Evolutionary conservation across 768 basidiomycete species (phyloP).

Genomic region (Collybia mongolica): DNA sequence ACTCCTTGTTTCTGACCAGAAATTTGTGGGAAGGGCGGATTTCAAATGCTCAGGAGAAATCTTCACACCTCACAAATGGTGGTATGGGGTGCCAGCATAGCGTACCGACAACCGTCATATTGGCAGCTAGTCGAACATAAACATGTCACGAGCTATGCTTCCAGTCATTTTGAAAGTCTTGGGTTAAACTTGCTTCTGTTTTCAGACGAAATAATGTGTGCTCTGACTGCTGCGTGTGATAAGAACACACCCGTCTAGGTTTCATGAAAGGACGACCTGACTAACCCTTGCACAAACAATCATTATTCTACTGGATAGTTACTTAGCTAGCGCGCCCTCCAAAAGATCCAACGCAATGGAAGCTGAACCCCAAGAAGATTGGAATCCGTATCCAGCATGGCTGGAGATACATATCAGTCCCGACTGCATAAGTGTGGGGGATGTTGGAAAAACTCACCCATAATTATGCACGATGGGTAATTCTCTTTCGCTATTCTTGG

Average conservation of each 20-base stretch:
- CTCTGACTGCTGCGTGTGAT: no score
- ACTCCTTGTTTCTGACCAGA: conserved; percentile 41
- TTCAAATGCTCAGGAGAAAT: conserved; percentile 31
- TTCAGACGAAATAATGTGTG: no score
- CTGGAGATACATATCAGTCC: conserved; percentile 23
- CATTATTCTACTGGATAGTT: neutral
- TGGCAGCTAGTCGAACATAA: no score
- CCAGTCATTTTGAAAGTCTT: no score
- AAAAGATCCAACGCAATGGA: conserved; percentile 45
- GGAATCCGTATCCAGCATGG: conserved; percentile 61
- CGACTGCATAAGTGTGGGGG: no score
- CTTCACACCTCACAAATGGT: conserved; percentile 39
- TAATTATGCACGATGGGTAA: conserved; percentile 64
- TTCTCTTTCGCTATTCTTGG: conserved; percentile 16
- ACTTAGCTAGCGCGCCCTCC: conserved; percentile 33
- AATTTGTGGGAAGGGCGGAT: conserved; percentile 46
- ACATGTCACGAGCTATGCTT: no score
- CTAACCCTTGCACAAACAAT: conserved; percentile 7
- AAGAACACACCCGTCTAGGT: no score
- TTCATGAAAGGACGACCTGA: no score
- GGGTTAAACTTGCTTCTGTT: no score
- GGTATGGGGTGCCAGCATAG: conserved; percentile 31
- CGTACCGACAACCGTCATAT: no score
- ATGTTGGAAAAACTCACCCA: conserved; percentile 43
- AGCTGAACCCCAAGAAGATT: conserved; percentile 67